phyloP scores from a whole-genome alignment of 2,329 filamentous ascomycete genomes.

The Fusarium scirpi region DNA sequence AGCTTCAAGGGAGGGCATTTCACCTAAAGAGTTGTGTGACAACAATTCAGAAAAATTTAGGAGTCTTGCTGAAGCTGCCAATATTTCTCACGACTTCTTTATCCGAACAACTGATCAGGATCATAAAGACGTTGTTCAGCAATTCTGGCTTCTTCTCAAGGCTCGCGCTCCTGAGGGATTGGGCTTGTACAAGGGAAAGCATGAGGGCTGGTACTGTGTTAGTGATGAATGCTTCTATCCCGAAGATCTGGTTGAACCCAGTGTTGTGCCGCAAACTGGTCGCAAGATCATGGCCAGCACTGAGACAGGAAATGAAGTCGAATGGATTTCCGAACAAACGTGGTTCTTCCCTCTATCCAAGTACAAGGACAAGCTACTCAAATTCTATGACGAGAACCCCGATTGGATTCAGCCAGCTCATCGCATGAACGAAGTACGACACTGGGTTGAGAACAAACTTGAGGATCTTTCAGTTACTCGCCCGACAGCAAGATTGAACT shows the following conservation, averaged over 20 bases:
- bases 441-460: constrained; percentile 81
- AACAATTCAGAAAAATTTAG: constrained; percentile 83
- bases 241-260: constrained; percentile 76
- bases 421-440: constrained; percentile 82
- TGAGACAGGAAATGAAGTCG: constrained; percentile 92
- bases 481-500: constrained; percentile 79
- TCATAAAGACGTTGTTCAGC: constrained; percentile 86
- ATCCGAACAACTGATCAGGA: constrained; percentile 89
- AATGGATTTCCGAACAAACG: constrained; percentile 93
- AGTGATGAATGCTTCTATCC: constrained; percentile 98
- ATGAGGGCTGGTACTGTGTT: constrained; percentile 96
- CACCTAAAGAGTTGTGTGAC: constrained; percentile 90
- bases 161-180: constrained; percentile 66
- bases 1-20: constrained; percentile 75
- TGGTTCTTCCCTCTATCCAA: constrained; percentile 94
- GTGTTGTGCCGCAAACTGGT: constrained; percentile 83
- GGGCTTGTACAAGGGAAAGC: constrained; percentile 85
- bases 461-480: constrained; percentile 91
- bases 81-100: constrained; percentile 85
- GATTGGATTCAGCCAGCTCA: constrained; percentile 78
- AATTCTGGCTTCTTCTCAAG: constrained; percentile 87
- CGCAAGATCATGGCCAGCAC: constrained; percentile 83
- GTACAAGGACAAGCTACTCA: constrained; percentile 80
- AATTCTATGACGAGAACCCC: constrained; percentile 83
- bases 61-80: constrained; percentile 75